Evolutionary conservation across 1,284 basidiomycete species (phyloP), one percentile per base, ranked within the genome.

Genomic region (Cutaneotrichosporon arboriforme): DNA sequence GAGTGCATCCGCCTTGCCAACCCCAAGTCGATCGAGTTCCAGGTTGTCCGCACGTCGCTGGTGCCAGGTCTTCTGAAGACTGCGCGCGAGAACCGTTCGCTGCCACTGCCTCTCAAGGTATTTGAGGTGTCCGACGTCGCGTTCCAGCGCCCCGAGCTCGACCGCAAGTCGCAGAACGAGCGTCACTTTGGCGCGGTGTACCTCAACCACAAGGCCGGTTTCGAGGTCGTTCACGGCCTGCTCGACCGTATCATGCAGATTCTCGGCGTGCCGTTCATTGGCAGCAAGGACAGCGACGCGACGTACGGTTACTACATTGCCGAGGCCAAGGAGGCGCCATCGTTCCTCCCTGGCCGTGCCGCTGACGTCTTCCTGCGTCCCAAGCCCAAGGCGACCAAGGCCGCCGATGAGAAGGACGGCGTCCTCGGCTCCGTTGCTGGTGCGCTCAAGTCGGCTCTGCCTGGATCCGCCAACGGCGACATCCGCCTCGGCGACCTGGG

Each of bases 11-110:
- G 87, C 54, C 88, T 98, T 58, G 91, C 87, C 54, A 99, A 99
- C 76, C 94, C 94, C 1, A 97, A 97, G 77, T 92, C 94, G 37
- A 81, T 91, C 60, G 96, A 98, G 75, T 98, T 96, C 78, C 94
- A 98, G 77, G 88, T 98, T 57, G 92, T 97, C 48, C 86, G 96
- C 57, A 97, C 96, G 0, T 90, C 92, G 15, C 83, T 99, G 46
- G 77, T 99, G 8, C 92, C 94, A 13, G 94, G 94, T 47, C 82
- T 99, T 34, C 84, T 99, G 66, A 99, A 99, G 78, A 96, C 93
- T 8, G 80, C 97, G 39, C 85, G 96, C 55, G 94, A 99, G 78
- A 99, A 99, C 78, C 84, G 89, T 51, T 89, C 90, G 59, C 90
- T 97, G 61, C 76, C 94, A 1, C 80, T 99, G 20, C 94, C 96